Evolutionary conservation across 208 protist genomes (phyloP).

Genomic region (Acanthamoeba culbertsoni): DNA sequence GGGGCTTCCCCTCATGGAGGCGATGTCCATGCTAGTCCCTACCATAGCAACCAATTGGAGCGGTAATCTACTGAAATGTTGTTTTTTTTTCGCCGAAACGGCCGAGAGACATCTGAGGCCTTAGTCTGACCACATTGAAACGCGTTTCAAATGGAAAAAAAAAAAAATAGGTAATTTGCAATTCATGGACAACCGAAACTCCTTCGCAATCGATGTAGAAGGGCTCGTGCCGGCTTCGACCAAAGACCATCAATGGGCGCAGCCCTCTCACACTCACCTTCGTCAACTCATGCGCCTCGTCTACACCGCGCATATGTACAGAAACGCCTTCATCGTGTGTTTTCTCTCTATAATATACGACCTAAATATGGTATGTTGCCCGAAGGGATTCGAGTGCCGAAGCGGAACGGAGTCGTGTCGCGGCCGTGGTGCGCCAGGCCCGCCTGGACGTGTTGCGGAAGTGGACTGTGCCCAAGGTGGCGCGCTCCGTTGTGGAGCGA

Average conservation of each 20-base stretch:
- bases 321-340: not conserved
- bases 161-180: slow-evolving; percentile 62
- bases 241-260: not conserved
- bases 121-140: not conserved
- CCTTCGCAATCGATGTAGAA: slow-evolving; percentile 57
- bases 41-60: slow-evolving; percentile 77
- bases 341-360: not conserved
- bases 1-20: slow-evolving; percentile 82
- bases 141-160: not conserved
- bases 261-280: not conserved
- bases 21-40: slow-evolving; percentile 79
- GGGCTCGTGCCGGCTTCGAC: not conserved
- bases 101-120: no score
- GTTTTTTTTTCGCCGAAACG: no score
- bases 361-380: not conserved
- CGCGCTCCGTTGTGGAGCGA: not conserved
- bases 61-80: no score
- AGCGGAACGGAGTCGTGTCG: not conserved
- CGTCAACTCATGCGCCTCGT: not conserved
- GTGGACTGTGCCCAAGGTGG: not conserved
- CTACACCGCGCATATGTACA: not conserved
- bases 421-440: not conserved
- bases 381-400: not conserved
- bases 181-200: slow-evolving; percentile 72
- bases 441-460: not conserved